Evolutionary conservation across 2,329 filamentous ascomycete genomes (phyloP).

Genomic region (Fusarium sterilihyphosum): DNA sequence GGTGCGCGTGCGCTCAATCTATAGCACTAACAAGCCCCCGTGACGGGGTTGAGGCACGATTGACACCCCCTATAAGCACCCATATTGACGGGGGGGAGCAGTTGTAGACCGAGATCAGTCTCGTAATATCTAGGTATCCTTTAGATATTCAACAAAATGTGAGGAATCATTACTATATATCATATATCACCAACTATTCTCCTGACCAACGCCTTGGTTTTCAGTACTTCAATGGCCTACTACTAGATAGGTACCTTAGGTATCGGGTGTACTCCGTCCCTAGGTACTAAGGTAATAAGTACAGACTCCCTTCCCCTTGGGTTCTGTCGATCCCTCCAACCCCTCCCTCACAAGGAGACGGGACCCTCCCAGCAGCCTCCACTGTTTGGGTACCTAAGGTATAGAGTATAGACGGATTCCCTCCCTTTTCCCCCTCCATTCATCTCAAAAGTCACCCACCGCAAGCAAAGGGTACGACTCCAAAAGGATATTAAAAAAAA

Average conservation of each 20-base stretch:
- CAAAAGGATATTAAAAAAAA: background rate
- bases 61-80: slow-evolving; percentile 15
- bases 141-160: background rate
- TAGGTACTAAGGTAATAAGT: background rate
- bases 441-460: background rate
- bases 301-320: slow-evolving; percentile 4
- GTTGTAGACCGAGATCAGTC: background rate
- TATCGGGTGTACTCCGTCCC: background rate
- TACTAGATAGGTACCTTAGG: background rate
- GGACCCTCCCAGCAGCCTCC: background rate
- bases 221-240: background rate
- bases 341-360: slow-evolving; percentile 10
- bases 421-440: background rate
- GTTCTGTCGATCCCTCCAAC: slow-evolving; percentile 4
- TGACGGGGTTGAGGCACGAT: slow-evolving; percentile 11
- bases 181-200: background rate
- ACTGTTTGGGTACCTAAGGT: background rate
- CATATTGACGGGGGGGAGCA: background rate
- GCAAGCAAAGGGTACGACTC: slow-evolving; percentile 9
- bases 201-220: background rate
- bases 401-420: background rate
- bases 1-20: slow-evolving; percentile 21
- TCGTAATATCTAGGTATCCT: background rate
- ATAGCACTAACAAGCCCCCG: slow-evolving; percentile 10
- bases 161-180: background rate